These are phyloP conservation scores for Trametes gibbosa DNA, from an alignment of 768 basidiomycete species.

Conservation along the genomic window DNA sequence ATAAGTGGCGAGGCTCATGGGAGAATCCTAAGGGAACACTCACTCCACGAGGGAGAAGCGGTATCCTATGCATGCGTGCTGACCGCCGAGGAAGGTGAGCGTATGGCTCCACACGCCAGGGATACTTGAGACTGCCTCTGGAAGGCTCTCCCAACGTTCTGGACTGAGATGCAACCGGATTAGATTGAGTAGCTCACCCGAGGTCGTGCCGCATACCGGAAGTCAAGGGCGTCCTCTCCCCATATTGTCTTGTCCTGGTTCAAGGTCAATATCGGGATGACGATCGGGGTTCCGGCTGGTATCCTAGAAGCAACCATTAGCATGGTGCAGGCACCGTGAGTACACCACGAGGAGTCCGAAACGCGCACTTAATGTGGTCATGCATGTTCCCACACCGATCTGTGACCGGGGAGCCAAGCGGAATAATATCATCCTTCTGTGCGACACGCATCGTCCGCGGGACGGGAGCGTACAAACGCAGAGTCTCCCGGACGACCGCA, in stretches of 20 bases:
- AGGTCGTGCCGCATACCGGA: constrained; percentile 38
- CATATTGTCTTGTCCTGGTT: constrained; percentile 54
- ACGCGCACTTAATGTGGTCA: constrained; percentile 29
- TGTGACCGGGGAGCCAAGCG: constrained; percentile 37
- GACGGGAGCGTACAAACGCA: constrained; percentile 56
- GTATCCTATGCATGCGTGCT: constrained; percentile 64
- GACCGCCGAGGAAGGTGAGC: constrained; percentile 63
- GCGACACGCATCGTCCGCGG: constrained; percentile 46
- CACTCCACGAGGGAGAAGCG: constrained; percentile 62
- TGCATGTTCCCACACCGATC: constrained; percentile 14
- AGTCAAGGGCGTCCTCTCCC: constrained; percentile 60
- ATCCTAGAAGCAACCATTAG: constrained; percentile 10
- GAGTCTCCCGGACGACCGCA: constrained; percentile 54
- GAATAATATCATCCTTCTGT: constrained; percentile 47
- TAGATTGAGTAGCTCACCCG: neutral
- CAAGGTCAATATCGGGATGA: constrained; percentile 51
- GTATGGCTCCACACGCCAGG: constrained; percentile 63
- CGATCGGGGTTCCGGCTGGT: constrained; percentile 28
- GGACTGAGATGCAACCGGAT: neutral
- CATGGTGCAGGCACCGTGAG: too few species aligned
- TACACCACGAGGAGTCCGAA: neutral
- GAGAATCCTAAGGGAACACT: constrained; percentile 30
- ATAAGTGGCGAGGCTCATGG: constrained; percentile 36
- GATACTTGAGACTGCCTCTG: constrained; percentile 42
- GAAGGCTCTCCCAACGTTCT: constrained; percentile 35